Conservation (phyloP, 345 rosid genomes). For the Laguncularia racemosa region DNA sequence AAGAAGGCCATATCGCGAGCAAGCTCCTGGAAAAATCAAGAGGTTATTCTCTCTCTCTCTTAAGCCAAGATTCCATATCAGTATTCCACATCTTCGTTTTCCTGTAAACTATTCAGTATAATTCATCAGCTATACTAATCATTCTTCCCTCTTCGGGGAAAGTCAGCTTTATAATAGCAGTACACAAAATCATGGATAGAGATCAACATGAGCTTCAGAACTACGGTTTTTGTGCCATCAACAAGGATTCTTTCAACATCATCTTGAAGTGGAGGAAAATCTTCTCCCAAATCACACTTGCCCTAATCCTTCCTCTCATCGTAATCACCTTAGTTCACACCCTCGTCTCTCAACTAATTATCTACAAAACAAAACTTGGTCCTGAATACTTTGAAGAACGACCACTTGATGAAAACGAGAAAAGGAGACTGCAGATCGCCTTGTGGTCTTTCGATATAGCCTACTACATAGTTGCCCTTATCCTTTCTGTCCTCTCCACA, state of each 20-base stretch:
- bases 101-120: too few relatives aligned
- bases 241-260: conserved; percentile 32
- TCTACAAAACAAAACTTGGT: conserved; percentile 3
- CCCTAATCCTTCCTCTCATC: conserved; percentile 43
- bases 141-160: too few relatives aligned
- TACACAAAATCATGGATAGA: conserved; percentile 27
- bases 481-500: conserved; percentile 41
- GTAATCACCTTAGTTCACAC: conserved; percentile 32
- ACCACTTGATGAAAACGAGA: not conserved
- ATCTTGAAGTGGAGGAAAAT: conserved; percentile 35
- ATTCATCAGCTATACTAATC: too few relatives aligned
- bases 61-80: too few relatives aligned
- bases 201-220: conserved; percentile 36
- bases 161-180: too few relatives aligned
- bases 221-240: conserved; percentile 30
- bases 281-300: conserved; percentile 36
- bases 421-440: conserved; percentile 11
- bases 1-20: too few relatives aligned
- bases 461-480: conserved; percentile 24
- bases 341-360: conserved; percentile 19
- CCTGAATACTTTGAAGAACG: conserved; percentile 6
- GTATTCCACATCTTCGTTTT: too few relatives aligned
- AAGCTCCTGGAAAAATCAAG: too few relatives aligned
- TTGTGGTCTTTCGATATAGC: conserved; percentile 23
- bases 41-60: too few relatives aligned